Conservation (phyloP, 768 basidiomycete species). For the Termitomyces sp. region DNA sequence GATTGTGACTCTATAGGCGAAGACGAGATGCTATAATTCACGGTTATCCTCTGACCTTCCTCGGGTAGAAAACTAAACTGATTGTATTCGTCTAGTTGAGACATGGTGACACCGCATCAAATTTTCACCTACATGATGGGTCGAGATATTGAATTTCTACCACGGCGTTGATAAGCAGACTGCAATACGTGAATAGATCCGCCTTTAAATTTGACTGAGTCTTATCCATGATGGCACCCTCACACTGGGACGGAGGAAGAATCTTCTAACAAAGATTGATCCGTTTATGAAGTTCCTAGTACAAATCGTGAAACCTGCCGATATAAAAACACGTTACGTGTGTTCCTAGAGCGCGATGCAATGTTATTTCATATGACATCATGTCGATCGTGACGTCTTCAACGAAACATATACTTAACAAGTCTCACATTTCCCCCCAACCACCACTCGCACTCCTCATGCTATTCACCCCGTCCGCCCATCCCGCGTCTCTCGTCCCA, state of each 20-base stretch:
- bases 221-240: no score
- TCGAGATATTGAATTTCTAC: no score
- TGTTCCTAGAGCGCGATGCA: no score
- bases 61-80: neutral
- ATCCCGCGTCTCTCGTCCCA: constrained; percentile 6
- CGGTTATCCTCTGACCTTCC: neutral
- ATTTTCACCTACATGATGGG: neutral
- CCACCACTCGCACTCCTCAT: neutral
- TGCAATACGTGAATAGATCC: no score
- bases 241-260: no score
- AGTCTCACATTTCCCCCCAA: neutral
- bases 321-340: no score
- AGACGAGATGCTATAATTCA: neutral
- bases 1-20: neutral
- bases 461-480: neutral
- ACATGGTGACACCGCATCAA: no score
- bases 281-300: no score
- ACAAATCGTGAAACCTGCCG: no score
- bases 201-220: no score
- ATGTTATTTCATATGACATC: neutral
- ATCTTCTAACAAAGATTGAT: no score
- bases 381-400: constrained; percentile 1
- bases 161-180: no score
- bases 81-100: neutral
- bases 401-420: neutral